Evolutionary conservation across 2,329 filamentous ascomycete species (phyloP).

Genomic region (Diaporthe nobilis): DNA sequence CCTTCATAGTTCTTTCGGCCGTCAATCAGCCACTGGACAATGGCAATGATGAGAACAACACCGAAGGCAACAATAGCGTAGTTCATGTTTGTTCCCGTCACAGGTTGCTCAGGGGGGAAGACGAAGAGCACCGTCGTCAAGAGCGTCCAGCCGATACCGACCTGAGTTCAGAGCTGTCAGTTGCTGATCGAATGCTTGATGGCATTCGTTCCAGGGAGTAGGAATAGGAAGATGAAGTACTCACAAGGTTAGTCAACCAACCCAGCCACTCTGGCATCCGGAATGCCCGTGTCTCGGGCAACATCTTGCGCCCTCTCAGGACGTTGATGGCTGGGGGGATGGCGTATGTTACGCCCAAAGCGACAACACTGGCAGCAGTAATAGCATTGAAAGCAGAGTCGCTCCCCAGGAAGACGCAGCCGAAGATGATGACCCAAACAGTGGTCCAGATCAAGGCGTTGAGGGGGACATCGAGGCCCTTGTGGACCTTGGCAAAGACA

Average conservation of each 20-base stretch:
- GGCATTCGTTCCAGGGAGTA: no score
- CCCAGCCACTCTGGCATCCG: slow-evolving; percentile 53
- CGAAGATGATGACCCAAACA: slow-evolving; percentile 75
- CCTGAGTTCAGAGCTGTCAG: slow-evolving; percentile 49
- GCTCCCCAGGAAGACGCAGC: slow-evolving; percentile 76
- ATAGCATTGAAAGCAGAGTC: slow-evolving; percentile 80
- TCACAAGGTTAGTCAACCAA: slow-evolving; percentile 51
- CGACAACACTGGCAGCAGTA: slow-evolving; percentile 78
- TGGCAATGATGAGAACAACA: slow-evolving; percentile 61
- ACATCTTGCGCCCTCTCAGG: slow-evolving; percentile 73
- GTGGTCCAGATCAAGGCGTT: slow-evolving; percentile 75
- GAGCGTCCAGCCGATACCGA: slow-evolving; percentile 75
- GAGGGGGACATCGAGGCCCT: slow-evolving; percentile 73
- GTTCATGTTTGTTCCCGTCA: slow-evolving; percentile 78
- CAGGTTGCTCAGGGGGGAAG: slow-evolving; percentile 77
- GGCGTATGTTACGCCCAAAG: slow-evolving; percentile 79
- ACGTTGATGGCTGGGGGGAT: slow-evolving; percentile 81
- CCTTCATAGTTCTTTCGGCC: slow-evolving; percentile 63
- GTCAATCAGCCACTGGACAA: slow-evolving; percentile 62
- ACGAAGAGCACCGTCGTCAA: slow-evolving; percentile 83
- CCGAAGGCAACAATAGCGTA: slow-evolving; percentile 65
- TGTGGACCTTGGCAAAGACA: slow-evolving; percentile 74
- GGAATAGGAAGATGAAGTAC: background rate
- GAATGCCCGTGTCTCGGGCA: slow-evolving; percentile 66
- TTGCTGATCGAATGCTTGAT: slow-evolving; percentile 34